A percentile compares a stretch with the other conserved stretches of the same genome.
Conservation (phyloP, 2,329 filamentous ascomycete species). For the Pseudomassariella vexata region DNA sequence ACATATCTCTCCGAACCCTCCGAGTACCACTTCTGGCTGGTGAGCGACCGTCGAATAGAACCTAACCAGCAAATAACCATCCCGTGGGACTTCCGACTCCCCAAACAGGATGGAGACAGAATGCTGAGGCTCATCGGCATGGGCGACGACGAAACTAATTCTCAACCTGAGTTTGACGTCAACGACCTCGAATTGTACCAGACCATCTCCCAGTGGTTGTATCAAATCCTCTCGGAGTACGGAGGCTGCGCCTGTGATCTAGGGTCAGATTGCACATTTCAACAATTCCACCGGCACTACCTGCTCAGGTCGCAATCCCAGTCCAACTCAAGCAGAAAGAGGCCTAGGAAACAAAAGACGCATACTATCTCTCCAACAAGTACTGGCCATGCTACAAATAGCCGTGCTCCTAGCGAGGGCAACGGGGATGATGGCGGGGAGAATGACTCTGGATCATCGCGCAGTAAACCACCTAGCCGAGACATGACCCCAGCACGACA, state of each 20-base stretch:
- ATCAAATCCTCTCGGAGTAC: slow-evolving; percentile 67
- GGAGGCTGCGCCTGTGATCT: slow-evolving; percentile 73
- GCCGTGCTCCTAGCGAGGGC: slow-evolving; percentile 58
- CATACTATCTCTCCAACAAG: slow-evolving; percentile 56
- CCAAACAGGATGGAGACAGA: slow-evolving; percentile 45
- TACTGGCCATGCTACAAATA: slow-evolving; percentile 56
- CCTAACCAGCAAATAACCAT: slow-evolving; percentile 58
- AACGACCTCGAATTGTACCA: slow-evolving; percentile 53
- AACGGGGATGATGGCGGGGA: slow-evolving; percentile 50
- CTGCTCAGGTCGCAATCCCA: slow-evolving; percentile 38
- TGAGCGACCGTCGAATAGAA: slow-evolving; percentile 71
- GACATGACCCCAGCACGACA: slow-evolving; percentile 58
- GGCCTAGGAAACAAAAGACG: slow-evolving; percentile 51
- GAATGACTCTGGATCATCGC: slow-evolving; percentile 49
- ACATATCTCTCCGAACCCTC: slow-evolving; percentile 74
- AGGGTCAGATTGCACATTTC: slow-evolving; percentile 57
- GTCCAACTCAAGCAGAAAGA: slow-evolving; percentile 31
- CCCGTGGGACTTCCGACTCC: slow-evolving; percentile 63
- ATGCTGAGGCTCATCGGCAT: slow-evolving; percentile 57
- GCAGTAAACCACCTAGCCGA: slow-evolving; percentile 61
- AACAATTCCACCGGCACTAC: slow-evolving; percentile 56
- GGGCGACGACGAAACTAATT: slow-evolving; percentile 49
- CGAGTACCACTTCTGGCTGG: slow-evolving; percentile 89
- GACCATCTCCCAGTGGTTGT: slow-evolving; percentile 58
- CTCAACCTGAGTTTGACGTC: slow-evolving; percentile 46